Evolutionary conservation across 2,329 filamentous ascomycete species (phyloP).

Genomic region (Mariannaea sp.): DNA sequence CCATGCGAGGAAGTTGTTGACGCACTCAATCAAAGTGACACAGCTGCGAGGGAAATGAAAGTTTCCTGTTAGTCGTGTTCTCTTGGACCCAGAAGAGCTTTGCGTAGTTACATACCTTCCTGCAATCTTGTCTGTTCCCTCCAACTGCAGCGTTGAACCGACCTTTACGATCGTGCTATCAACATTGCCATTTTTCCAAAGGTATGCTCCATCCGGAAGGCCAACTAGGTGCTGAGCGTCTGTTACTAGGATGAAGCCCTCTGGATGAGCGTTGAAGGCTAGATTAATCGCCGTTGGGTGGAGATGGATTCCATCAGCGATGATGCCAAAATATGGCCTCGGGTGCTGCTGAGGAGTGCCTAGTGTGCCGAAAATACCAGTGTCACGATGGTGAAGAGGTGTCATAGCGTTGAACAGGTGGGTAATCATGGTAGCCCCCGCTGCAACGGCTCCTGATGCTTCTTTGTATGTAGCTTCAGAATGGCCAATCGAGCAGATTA

Average conservation of each 20-base stretch:
- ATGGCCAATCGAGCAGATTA: conserved; percentile 82
- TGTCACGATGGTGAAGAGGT: conserved; percentile 87
- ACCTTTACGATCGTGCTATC: conserved; percentile 68
- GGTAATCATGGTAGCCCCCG: conserved; percentile 86
- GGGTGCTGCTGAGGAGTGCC: conserved; percentile 64
- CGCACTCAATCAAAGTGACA: conserved; percentile 77
- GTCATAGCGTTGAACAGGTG: conserved; percentile 95
- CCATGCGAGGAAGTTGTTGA: conserved; percentile 81
- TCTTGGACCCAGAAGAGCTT: too few relatives aligned
- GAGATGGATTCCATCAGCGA: conserved; percentile 87
- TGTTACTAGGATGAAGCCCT: conserved; percentile 86
- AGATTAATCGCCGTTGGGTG: conserved; percentile 89
- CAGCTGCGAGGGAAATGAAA: conserved; percentile 54
- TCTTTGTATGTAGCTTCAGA: conserved; percentile 87
- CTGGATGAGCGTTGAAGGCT: conserved; percentile 82
- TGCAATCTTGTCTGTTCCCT: conserved; percentile 79
- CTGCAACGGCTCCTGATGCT: conserved; percentile 70
- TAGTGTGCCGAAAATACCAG: conserved; percentile 85
- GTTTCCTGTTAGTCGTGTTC: conserved; percentile 4
- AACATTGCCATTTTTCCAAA: conserved; percentile 77
- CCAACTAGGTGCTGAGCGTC: conserved; percentile 91
- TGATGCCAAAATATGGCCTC: conserved; percentile 84
- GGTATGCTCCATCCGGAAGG: conserved; percentile 80
- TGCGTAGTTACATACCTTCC: conserved; percentile 62
- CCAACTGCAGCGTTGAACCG: conserved; percentile 72